Evolutionary conservation across 768 basidiomycete genomes (phyloP), one percentile per base, ranked within the genome.

Genomic region (Pleurotus ostreatus): DNA sequence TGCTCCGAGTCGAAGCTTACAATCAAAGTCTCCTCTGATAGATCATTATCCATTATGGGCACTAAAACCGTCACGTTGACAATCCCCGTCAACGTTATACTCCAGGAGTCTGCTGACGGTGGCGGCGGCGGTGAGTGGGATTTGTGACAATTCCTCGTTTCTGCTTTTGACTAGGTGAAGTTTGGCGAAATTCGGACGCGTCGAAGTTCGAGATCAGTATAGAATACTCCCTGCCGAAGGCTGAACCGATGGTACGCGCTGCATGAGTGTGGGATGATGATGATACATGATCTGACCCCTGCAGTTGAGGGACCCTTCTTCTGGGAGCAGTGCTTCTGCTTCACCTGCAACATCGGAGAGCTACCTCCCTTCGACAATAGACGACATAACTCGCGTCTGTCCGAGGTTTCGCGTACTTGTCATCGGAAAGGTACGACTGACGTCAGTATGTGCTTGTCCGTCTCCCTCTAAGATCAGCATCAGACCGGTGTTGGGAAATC

Each of bases 401-500:
- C 41, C 39, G 37, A 68, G 63, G 9, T 64, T 67, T 45, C 61
- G 67, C n/a, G 64, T 68, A 22, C 59, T 68, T 2, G 62, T 68
- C 6, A 63, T 66, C 26, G 67, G 67, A 47, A 67, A 69, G 68
- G 67, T 66, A 23, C 23, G n/a, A n/a, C n/a, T n/a, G n/a, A n/a
- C n/a, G n/a, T n/a, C n/a, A n/a, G n/a, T n/a, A n/a, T 39, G 16
- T 38, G 11, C 23, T 16, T 11, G 15, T 39, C 34, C 16, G 18
- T 15, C 13, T 15, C 20, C 23, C 11, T 5, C 9, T 46, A n/a
- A 53, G 18, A 20, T n/a, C 38, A 23, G 20, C 22, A 22, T 3
- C 46, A 70, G 69, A 57, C 68, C 3, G 70, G 70, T 25, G 65
- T 60, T 2, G 69, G 70, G 12, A 70, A 70, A 55, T 67, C 70